Evolutionary conservation across 345 rosid genomes (phyloP), one percentile per base, ranked within the genome.

Genomic region (Citrus mangshanensis): DNA sequence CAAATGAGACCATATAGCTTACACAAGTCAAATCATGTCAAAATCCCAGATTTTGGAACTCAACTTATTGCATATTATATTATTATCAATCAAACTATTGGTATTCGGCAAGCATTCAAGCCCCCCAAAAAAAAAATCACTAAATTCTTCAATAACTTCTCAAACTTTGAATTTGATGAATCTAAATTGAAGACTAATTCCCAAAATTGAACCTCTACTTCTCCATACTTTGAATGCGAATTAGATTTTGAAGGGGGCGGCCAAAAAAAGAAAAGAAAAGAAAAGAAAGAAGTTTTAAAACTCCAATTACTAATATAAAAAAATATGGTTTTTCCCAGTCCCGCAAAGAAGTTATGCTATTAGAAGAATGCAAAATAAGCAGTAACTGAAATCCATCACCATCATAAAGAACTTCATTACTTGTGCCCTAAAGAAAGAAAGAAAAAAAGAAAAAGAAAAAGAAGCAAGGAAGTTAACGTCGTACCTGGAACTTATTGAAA

Each of bases 401-500:
- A 77, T 55, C 16, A 66, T 30, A 37, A 34, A 21, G 64, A 9
- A 59, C 35, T 46, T 59, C 19, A 7, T 32, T 64, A 68, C 35
- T 74, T 32, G 46, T 71, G 25, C 59, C 22, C 46, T 18, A 62
- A 51, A 54, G 4, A 54, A 54, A 16, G 6, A 54, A 16, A 54
- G 22, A 54, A 54, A 54, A 54, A 54, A 16, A 54, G 22, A 54
- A 54, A 54, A 54, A 49, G 55, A 79, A 12, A 24, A 14, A 32
- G 25, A 16, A 56, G 79, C 24, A 67, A 51, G 54, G 54, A 72
- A 32, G 54, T 75, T 65, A 22, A 2, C 10, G 42, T 54, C 27
- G 1, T 73, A 95, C 98, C 96, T 94, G 92, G 77, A 93, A 94
- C 79, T 55, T 86, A 67, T 75, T 74, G 77, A 92, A 94, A 82